Evolutionary conservation across 2,329 filamentous ascomycete species (phyloP), one percentile per base, ranked within the genome.

Genomic region (Fusarium praegraminearum): DNA sequence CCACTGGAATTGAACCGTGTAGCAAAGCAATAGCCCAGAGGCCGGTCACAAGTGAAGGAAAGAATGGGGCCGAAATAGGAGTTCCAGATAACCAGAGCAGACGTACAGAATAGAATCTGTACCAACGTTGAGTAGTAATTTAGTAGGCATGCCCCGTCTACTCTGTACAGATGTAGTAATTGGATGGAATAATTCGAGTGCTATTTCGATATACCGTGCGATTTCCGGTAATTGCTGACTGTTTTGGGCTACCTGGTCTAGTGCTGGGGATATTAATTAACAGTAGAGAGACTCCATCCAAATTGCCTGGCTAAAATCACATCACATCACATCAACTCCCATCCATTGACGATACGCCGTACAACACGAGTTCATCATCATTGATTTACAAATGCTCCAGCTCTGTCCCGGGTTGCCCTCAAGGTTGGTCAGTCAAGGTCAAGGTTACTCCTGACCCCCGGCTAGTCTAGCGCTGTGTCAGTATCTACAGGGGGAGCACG

Each of bases 401-500:
- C 35, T 36, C 9, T 15, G 16, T 18, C 20, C 9, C 24, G n/a
- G 32, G 22, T 18, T 51, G 32, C 33, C 33, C 33, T 52, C 49
- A 52, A 52, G 49, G 49, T 52, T 28, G 35, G 35, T 41, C 49
- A 38, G 24, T 46, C 44, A 46, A 46, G 44, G 44, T 66, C 63
- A 66, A 43, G 49, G 44, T 47, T 36, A 36, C 54, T 70, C 67
- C 67, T 59, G 57, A 67, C 26, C 49, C 35, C 49, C 49, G 33
- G 49, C 35, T 52, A 52, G 49, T 30, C 67, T 70, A 70, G 67
- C 57, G 67, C 51, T 65, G 67, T 70, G 67, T 70, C 67, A 70
- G 67, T 70, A 52, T 64, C 62, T 70, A 70, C 67, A 67, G 67
- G 67, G 67, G 67, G 50, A 67, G 40, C 50, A 54, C 58, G 53